Evolutionary conservation across 1,139 yeast genomes (phyloP).

Genomic region (Yamadazyma jaroonii): DNA sequence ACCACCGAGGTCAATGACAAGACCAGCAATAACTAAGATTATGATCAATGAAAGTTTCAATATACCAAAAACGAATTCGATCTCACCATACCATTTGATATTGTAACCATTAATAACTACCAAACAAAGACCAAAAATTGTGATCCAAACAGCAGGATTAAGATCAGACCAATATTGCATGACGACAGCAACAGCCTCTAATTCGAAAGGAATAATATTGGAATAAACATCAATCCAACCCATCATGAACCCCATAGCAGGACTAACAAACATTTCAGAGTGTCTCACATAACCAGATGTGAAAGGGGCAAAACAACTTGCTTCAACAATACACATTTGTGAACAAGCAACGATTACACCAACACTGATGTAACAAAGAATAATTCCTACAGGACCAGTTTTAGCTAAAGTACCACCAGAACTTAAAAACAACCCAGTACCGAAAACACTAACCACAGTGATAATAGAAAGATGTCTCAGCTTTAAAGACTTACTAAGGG

Average conservation of each 20-base stretch:
- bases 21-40: conserved; percentile 39
- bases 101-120: conserved; percentile 39
- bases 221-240: conserved; percentile 62
- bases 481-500: conserved; percentile 31
- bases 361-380: conserved; percentile 46
- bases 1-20: conserved; percentile 36
- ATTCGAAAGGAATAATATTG: conserved; percentile 37
- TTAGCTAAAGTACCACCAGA: conserved; percentile 63
- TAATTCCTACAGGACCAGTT: conserved; percentile 64
- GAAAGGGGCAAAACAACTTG: conserved; percentile 58
- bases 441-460: conserved; percentile 42
- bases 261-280: conserved; percentile 57
- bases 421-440: conserved; percentile 58
- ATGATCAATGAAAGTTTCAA: conserved; percentile 57
- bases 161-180: conserved; percentile 36
- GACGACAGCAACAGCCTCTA: conserved; percentile 42
- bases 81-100: conserved; percentile 45
- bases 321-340: conserved; percentile 57
- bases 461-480: conserved; percentile 42
- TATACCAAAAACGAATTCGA: conserved; percentile 38
- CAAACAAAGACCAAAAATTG: conserved; percentile 34
- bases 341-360: conserved; percentile 49
- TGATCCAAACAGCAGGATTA: conserved; percentile 43
- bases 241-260: conserved; percentile 55
- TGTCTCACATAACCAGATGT: conserved; percentile 57